Base-by-base conservation (phyloP, 352 stramenopile genomes). In the Phytophthora litchii region DNA sequence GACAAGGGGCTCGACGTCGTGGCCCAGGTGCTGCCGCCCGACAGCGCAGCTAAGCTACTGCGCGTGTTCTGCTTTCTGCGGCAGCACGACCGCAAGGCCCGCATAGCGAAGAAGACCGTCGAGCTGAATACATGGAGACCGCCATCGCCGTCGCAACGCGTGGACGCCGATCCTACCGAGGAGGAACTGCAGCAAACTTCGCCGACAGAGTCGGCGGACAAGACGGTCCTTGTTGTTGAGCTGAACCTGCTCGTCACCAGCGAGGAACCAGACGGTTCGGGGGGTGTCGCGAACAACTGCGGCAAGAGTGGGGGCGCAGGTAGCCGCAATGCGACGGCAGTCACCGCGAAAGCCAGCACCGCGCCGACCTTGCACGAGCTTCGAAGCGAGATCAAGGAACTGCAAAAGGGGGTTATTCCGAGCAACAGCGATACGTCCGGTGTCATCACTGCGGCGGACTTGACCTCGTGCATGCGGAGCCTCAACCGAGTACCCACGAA, bases 51-150 rank as follows among this genome's bases (percentile, higher is more conserved):
- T 49, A 74, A 76, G 36, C 54, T 90, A 42, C 53, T 78, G 54
- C 74, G 76, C 5, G 60, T 81, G 13, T 88, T 90, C 37, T 76
- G 64, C 51, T 76, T 80, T 32, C 55, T 87, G 12, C 72, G 78
- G 6, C 78, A 88, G 59, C 74, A 87, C 45, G 76, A 86, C 20
- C 67, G 74, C 32, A 88, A 87, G 70, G 36, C 76, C 13, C 72
- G 56, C 19, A 63, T 77, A 6, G 55, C 64, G 31, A 72, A 47
- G 41, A 78, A 74, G 59, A 54, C 52, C 16, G 54, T 64, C 41
- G 67, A 76, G 53, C 38, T 80, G 42, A 72, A 72, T 32, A 45
- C 67, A 25, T 66, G 69, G 47, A 45, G 46, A 14, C 3, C 14
- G 6, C 10, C 21, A 13, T n/a, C 21, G 14, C 34, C 16, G 41